Evolutionary conservation across 2,329 filamentous ascomycete species (phyloP).

Genomic region (Aspergillus transmontanensis): DNA sequence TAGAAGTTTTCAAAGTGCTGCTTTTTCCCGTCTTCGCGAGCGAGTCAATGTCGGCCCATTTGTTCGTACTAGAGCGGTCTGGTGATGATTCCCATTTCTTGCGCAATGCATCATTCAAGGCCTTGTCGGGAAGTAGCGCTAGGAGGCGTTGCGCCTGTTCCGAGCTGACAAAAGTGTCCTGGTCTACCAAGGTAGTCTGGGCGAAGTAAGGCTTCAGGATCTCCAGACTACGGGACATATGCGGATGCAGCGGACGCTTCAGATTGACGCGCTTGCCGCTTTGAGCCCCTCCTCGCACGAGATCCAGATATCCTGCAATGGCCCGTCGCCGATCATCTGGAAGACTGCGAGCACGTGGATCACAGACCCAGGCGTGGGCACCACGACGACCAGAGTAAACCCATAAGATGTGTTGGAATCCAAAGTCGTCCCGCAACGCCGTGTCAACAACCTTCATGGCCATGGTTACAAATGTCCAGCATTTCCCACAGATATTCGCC

Average conservation of each 20-base stretch:
- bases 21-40: conserved; percentile 76
- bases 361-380: conserved; percentile 97
- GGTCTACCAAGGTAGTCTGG: conserved; percentile 75
- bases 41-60: conserved; percentile 93
- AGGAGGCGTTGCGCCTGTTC: conserved; percentile 78
- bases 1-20: conserved; percentile 70
- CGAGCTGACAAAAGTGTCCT: conserved; percentile 78
- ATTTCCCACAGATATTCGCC: conserved; percentile 89
- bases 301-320: conserved; percentile 85
- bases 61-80: conserved; percentile 72
- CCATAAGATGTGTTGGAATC: conserved; percentile 96
- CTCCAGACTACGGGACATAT: conserved; percentile 81
- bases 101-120: conserved; percentile 74
- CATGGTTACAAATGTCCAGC: conserved; percentile 98
- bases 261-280: conserved; percentile 85
- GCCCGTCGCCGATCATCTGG: conserved; percentile 84
- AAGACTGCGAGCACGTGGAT: conserved; percentile 79
- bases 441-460: conserved; percentile 90
- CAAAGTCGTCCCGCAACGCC: conserved; percentile 89
- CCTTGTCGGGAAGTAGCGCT: conserved; percentile 78
- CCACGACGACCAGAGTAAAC: conserved; percentile 96
- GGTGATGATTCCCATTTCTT: conserved; percentile 91
- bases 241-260: conserved; percentile 83
- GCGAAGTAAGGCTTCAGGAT: conserved; percentile 84
- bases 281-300: conserved; percentile 83